Evolutionary conservation across 495 filamentous ascomycete species (phyloP).

Genomic region (Margaritispora aquatica): DNA sequence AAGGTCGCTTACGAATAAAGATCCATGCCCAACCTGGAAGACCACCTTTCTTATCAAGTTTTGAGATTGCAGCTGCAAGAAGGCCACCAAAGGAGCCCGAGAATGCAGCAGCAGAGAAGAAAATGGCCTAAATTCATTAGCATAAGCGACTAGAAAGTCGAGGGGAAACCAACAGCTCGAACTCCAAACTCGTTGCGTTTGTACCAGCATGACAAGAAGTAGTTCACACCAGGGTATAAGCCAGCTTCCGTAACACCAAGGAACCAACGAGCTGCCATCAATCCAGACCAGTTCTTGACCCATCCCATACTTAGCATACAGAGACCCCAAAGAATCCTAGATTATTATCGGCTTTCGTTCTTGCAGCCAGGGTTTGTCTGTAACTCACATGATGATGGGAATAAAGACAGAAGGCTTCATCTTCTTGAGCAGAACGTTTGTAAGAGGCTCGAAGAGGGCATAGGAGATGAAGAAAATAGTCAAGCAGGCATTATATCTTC

Average conservation of each 20-base stretch:
- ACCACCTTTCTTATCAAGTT: constrained; percentile 45
- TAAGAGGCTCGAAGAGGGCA: constrained; percentile 53
- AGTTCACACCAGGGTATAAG: constrained; percentile 78
- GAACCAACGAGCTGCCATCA: constrained; percentile 81
- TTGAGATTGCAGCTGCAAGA: constrained; percentile 53
- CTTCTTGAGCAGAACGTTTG: constrained; percentile 58
- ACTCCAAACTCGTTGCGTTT: constrained; percentile 53
- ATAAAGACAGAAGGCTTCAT: constrained; percentile 55
- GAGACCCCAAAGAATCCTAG: constrained; percentile 59
- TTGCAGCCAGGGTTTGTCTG: constrained; percentile 40
- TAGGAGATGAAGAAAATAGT: constrained; percentile 62
- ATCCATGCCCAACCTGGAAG: constrained; percentile 60
- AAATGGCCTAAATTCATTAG: constrained; percentile 45
- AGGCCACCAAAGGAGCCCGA: constrained; percentile 55
- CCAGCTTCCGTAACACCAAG: constrained; percentile 79
- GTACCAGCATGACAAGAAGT: constrained; percentile 75
- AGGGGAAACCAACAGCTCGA: constrained; percentile 40
- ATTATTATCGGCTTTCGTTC: constrained; percentile 40
- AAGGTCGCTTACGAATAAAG: too few species aligned
- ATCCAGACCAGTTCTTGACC: constrained; percentile 66
- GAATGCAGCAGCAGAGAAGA: constrained; percentile 50
- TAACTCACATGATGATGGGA: constrained; percentile 46
- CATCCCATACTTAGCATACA: constrained; percentile 80
- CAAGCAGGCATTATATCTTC: constrained; percentile 51
- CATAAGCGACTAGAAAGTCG: constrained; percentile 53